Conservation (phyloP, 192 early-diverging fungal genomes). For the Coemansia sp. region DNA sequence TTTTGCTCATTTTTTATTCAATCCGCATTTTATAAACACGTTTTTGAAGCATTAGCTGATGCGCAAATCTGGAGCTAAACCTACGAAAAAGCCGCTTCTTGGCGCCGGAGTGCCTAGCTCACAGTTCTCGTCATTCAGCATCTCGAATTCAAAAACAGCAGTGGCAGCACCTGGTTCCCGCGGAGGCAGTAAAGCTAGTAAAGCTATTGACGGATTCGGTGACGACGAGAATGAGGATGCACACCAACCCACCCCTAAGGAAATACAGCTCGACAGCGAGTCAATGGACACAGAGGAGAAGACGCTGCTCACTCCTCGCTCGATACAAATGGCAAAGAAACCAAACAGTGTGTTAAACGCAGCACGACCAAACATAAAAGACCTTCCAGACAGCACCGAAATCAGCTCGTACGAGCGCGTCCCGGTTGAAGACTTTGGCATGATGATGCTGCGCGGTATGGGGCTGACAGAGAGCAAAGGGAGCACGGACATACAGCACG, state of each 20-base stretch:
- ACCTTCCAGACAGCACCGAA: conserved; percentile 37
- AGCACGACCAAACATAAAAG: conserved; percentile 28
- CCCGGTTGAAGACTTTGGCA: conserved; percentile 88
- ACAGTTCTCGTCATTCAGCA: background rate
- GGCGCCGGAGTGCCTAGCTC: background rate
- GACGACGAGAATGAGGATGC: background rate
- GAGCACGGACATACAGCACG: background rate
- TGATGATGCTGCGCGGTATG: conserved; percentile 84
- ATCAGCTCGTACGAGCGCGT: conserved; percentile 75
- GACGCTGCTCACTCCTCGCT: background rate
- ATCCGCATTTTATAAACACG: background rate
- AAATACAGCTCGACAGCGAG: background rate
- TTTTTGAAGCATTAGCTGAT: background rate
- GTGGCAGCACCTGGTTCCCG: background rate
- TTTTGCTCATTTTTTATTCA: background rate
- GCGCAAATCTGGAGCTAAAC: background rate
- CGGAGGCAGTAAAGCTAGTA: background rate
- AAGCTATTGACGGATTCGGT: background rate
- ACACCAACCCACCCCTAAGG: background rate
- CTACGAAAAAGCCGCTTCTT: background rate
- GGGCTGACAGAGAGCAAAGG: conserved; percentile 66
- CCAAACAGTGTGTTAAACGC: background rate
- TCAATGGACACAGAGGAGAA: background rate
- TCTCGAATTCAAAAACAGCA: background rate
- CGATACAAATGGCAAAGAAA: background rate